Conservation (phyloP, 768 basidiomycete species). For the Macrolepiota albuminosa region DNA sequence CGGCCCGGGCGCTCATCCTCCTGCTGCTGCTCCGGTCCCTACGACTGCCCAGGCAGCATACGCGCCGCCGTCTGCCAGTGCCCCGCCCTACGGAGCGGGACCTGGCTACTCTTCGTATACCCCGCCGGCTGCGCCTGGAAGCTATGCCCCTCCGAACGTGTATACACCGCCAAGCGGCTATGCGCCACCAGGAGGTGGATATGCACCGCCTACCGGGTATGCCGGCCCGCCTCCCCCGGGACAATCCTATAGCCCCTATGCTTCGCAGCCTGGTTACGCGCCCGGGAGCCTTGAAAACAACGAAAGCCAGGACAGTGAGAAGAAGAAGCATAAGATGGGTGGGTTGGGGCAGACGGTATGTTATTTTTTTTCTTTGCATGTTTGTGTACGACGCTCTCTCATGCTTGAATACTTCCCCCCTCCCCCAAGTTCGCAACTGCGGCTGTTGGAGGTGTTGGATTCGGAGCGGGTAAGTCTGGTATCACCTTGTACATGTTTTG, state of each 20-base stretch:
- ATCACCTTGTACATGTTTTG: neutral
- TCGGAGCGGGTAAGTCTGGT: slow-evolving; percentile 55
- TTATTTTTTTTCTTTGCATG: slow-evolving; percentile 1
- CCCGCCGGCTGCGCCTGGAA: neutral
- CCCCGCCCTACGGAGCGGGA: neutral
- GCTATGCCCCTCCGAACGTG: neutral
- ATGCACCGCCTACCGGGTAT: slow-evolving; percentile 7
- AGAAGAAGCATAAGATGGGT: slow-evolving; percentile 53
- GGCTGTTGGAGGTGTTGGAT: slow-evolving; percentile 65
- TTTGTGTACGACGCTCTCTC: neutral
- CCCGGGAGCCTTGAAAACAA: neutral
- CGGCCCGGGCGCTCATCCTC: too few relatives aligned
- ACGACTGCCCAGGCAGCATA: slow-evolving; percentile 2
- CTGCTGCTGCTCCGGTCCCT: slow-evolving; percentile 10
- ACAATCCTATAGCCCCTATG: slow-evolving; percentile 9
- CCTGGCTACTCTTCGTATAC: slow-evolving; percentile 5
- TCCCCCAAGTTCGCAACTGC: slow-evolving; percentile 41
- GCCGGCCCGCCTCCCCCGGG: slow-evolving; percentile 9
- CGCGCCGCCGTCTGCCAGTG: slow-evolving; percentile 1
- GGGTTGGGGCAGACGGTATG: slow-evolving; percentile 49
- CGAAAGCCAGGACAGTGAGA: slow-evolving; percentile 10
- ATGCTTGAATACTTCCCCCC: neutral
- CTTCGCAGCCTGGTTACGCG: slow-evolving; percentile 4
- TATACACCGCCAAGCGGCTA: neutral
- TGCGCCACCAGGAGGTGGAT: slow-evolving; percentile 1